phyloP scores from a whole-genome alignment of 1,284 basidiomycete genomes.

The Coniophora puteana region DNA sequence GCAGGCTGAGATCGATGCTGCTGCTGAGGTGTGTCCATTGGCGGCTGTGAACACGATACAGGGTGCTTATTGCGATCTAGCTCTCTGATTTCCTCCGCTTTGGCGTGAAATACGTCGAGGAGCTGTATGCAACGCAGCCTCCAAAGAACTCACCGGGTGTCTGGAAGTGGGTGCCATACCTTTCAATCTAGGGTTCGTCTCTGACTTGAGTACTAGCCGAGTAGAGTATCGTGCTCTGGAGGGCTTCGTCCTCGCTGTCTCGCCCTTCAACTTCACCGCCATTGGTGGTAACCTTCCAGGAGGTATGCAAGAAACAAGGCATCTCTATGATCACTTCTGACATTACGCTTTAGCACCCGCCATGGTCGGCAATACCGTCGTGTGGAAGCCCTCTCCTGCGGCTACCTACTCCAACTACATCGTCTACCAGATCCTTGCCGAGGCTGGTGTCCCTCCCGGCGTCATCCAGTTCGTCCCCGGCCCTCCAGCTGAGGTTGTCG shows the following conservation, averaged over 20 bases:
- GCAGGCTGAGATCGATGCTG: slow-evolving; percentile 99
- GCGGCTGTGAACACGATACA: neutral
- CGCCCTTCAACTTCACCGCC: slow-evolving; percentile 98
- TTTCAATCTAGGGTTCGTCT: slow-evolving; percentile 1
- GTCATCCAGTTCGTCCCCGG: slow-evolving; percentile 98
- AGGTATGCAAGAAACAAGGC: slow-evolving; percentile 44
- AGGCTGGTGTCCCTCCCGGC: slow-evolving; percentile 91
- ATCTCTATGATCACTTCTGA: slow-evolving; percentile 1
- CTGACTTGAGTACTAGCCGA: slow-evolving; percentile 51
- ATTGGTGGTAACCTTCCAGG: slow-evolving; percentile 91
- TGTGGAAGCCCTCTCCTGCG: slow-evolving; percentile 98
- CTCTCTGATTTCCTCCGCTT: slow-evolving; percentile 95
- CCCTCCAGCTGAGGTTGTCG: slow-evolving; percentile 77
- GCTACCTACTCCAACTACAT: slow-evolving; percentile 97
- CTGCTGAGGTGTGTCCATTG: slow-evolving; percentile 78
- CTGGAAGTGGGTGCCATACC: slow-evolving; percentile 79
- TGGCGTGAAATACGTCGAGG: slow-evolving; percentile 94
- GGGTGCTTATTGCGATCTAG: slow-evolving; percentile 36
- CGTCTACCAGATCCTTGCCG: slow-evolving; percentile 86
- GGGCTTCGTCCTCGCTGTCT: slow-evolving; percentile 96
- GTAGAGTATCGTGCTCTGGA: slow-evolving; percentile 95
- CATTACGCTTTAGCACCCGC: slow-evolving; percentile 63
- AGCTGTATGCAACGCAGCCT: slow-evolving; percentile 91
- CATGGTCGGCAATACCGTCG: slow-evolving; percentile 90
- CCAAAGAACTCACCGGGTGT: slow-evolving; percentile 80